Evolutionary conservation across 805 yeast genomes (phyloP), one percentile per base, ranked within the genome.

Genomic region (Hanseniaspora mollemarum): DNA sequence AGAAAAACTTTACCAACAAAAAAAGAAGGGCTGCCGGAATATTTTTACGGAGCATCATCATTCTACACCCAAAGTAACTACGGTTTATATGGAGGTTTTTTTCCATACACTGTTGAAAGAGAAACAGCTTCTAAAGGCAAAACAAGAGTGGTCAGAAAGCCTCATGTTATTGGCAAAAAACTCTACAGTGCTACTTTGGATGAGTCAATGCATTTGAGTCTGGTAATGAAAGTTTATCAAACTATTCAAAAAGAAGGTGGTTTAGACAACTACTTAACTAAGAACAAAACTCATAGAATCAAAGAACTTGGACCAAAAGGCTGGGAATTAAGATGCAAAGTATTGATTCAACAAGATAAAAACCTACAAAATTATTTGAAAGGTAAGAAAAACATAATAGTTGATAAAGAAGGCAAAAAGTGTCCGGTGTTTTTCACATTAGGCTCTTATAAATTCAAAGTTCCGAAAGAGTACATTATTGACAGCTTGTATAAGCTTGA

Each of bases 201-300:
- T 53, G 72, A 71, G 57, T 66, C 70, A 36, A 64, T 87, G 41
- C 69, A 70, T 44, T 65, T 86, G 50, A 78, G 74, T 54, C 78
- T 87, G 32, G 80, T 87, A 7, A 76, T 96, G 4, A 76, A 81
- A 54, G 96, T 87, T 5, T 72, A 92, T 61, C 78, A 81, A 59
- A 87, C 96, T 0, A 81, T 92, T 53, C 82, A 85, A 53, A 85
- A 80, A 59, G 97, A 90, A 65, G 98, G 98, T 55, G 98, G 99
- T 4, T 71, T 92, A 52, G 99, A 92, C 62, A 80, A 80, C 56
- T 92, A 92, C 63, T 66, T 92, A 54, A 74, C 79, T 39, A 92
- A 92, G 67, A 94, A 87, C 54, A 86, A 83, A 57, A 72, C 94
- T 5, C 94, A 94, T 2, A 75, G 98, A 69, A 72, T 86, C 56